Percentiles rank a stretch among this genome's conserved stretches.
Evolutionary conservation across 2,329 filamentous ascomycete genomes (phyloP).

Genomic region (Emergomyces pasteurianus): DNA sequence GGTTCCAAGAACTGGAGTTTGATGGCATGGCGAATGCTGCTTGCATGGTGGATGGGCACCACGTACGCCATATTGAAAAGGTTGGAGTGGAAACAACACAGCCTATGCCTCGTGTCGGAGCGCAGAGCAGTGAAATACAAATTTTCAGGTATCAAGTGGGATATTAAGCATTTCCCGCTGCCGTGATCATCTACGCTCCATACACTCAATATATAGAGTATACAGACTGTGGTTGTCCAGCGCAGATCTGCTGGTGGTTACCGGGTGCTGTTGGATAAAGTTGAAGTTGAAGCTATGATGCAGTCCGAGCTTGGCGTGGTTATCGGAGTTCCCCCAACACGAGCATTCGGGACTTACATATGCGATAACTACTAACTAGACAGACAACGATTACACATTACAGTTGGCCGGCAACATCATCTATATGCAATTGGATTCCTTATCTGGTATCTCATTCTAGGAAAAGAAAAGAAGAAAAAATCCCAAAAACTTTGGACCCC

Average conservation of each 20-base stretch:
- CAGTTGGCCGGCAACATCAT: not conserved
- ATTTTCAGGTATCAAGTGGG: not conserved
- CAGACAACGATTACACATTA: not conserved
- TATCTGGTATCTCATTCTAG: constrained; percentile 1
- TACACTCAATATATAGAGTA: not conserved
- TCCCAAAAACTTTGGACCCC: not conserved
- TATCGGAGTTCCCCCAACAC: not conserved
- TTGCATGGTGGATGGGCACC: constrained; percentile 83
- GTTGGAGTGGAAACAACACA: not conserved
- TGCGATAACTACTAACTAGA: not conserved
- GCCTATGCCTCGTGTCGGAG: not conserved
- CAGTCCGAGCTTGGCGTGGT: not conserved
- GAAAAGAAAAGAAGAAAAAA: not conserved
- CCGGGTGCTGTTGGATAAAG: not conserved
- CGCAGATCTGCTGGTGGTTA: not conserved
- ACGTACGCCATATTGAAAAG: constrained; percentile 70
- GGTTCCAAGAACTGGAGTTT: constrained; percentile 63
- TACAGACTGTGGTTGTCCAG: not conserved
- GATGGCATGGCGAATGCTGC: constrained; percentile 80
- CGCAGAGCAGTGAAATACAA: not conserved
- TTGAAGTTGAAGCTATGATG: not conserved
- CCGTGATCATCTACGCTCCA: not conserved
- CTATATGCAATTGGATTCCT: not conserved
- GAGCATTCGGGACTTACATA: not conserved
- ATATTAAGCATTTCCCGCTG: not conserved